Conservation (phyloP, 495 filamentous ascomycete species). For the Bacidia rubella region DNA sequence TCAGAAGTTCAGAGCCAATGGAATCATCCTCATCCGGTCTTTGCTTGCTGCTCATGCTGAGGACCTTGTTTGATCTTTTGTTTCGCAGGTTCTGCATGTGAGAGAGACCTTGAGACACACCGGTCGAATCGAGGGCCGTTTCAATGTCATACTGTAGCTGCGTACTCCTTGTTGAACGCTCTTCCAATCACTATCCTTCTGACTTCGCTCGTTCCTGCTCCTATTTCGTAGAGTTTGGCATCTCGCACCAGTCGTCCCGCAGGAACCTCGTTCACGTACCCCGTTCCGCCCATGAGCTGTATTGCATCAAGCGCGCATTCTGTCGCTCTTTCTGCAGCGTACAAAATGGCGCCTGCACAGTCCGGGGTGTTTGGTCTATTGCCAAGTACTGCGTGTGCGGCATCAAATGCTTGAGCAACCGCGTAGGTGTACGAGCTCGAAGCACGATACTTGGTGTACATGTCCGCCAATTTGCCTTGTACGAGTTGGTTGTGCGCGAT, state of each 20-base stretch:
- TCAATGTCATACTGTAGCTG: constrained; percentile 11
- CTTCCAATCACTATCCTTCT: constrained; percentile 88
- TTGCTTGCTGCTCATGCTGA: too few species aligned
- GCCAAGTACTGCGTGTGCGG: constrained; percentile 44
- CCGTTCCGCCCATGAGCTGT: constrained; percentile 88
- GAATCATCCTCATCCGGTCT: too few species aligned
- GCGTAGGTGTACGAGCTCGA: constrained; percentile 66
- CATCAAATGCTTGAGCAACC: constrained; percentile 64
- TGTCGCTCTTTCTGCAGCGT: constrained; percentile 86
- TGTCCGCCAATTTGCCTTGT: constrained; percentile 88
- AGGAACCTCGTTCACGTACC: constrained; percentile 90
- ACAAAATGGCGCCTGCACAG: constrained; percentile 87
- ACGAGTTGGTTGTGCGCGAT: constrained; percentile 90
- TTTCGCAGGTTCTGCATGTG: too few species aligned
- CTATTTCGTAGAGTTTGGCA: constrained; percentile 91
- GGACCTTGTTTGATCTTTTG: too few species aligned
- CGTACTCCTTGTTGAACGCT: constrained; percentile 85
- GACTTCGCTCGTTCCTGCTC: constrained; percentile 89
- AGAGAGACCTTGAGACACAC: too few species aligned
- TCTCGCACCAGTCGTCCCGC: constrained; percentile 77
- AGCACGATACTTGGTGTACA: constrained; percentile 88
- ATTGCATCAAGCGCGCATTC: constrained; percentile 84
- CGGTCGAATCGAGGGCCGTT: too few species aligned
- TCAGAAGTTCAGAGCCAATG: too few species aligned
- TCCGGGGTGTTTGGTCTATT: constrained; percentile 66